Base-by-base conservation (phyloP, 176 grass and related monocot genomes). In the Oryza brachyantha region DNA sequence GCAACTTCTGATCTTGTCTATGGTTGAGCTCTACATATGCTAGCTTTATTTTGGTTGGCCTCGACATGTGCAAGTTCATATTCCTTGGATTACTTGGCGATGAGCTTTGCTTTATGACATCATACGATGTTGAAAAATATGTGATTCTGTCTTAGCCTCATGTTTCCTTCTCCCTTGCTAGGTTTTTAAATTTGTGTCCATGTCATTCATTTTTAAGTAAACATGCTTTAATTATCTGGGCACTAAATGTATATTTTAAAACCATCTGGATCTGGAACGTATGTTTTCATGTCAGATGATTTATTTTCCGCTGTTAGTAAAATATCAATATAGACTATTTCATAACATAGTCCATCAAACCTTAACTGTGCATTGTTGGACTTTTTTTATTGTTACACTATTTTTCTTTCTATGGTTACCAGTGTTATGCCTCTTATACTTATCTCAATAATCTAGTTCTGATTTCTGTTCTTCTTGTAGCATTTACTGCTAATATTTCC, bases 391-490 rank as follows among this genome's bases (percentile, higher is more conserved):
- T 70, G 13, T 13, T n/a, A 65, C 22, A 11, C 24, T 69, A 69
- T 68, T 2, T 69, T 8, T 68, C 66, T 48, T 35, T 35, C 12
- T 61, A 61, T 7, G 12, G 2, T 50, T 50, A 31, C 26, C 14
- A 46, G 39, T 50, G 25, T 48, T 72, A 29, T 72, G 42, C 39
- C 39, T 28, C 21, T 0, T 29, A 61, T 60, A 9, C 2, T 70
- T 34, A 36, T 24, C 28, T 41, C 13, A 75, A 7, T 29, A 65
- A 58, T 65, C 0, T 64, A 27, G 50, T 32, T 3, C 46, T 37
- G 21, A 48, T 81, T 48, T 81, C 13, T 81, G 17, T 13, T 42
- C 55, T 81, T 81, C 21, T 72, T 72, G n/a, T 63, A 39, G 69
- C 31, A 48, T 25, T 66, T 66, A 39, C 11, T 64, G n/a, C 16